Evolutionary conservation across 108 stramenopile genomes (phyloP), one percentile per base, ranked within the genome.

Genomic region (Discostella stelligeroides): DNA sequence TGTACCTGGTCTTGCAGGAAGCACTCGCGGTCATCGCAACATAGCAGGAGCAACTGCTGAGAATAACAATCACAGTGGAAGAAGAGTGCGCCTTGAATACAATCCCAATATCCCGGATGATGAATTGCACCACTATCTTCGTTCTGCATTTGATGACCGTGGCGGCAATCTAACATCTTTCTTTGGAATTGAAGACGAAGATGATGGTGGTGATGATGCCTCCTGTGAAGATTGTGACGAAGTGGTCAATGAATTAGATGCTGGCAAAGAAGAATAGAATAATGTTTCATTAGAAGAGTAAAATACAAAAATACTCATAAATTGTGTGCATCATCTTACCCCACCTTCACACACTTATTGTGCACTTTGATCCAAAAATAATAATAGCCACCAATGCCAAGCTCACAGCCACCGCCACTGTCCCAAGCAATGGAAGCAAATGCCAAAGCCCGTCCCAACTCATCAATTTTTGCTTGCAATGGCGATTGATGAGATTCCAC

Each of bases 311-410:
- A n/a, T n/a, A n/a, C n/a, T n/a, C n/a, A n/a, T n/a, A n/a, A n/a
- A n/a, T n/a, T n/a, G n/a, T n/a, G n/a, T n/a, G n/a, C n/a, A n/a
- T n/a, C n/a, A n/a, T n/a, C n/a, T n/a, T n/a, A n/a, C n/a, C n/a
- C n/a, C n/a, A n/a, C n/a, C n/a, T n/a, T n/a, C n/a, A n/a, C n/a
- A n/a, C n/a, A n/a, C n/a, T n/a, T n/a, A n/a, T n/a, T n/a, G n/a
- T n/a, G n/a, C n/a, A n/a, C n/a, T n/a, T n/a, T n/a, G n/a, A n/a
- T n/a, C n/a, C n/a, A n/a, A n/a, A n/a, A n/a, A n/a, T n/a, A n/a
- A n/a, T n/a, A 58, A 98, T 97, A 17, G 98, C 98, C n/a, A 97
- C 98, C 12, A 98, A 97, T 7, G 96, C 98, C 18, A 98, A 80
- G 70, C 96, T 96, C n/a, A 99, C 98, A 3, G 97, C 98, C 24